Percentiles rank a stretch among this genome's conserved stretches.
These are phyloP conservation scores for Tolypocladium guangdongense DNA, from an alignment of 2,329 filamentous ascomycete species.

Conservation along the genomic window DNA sequence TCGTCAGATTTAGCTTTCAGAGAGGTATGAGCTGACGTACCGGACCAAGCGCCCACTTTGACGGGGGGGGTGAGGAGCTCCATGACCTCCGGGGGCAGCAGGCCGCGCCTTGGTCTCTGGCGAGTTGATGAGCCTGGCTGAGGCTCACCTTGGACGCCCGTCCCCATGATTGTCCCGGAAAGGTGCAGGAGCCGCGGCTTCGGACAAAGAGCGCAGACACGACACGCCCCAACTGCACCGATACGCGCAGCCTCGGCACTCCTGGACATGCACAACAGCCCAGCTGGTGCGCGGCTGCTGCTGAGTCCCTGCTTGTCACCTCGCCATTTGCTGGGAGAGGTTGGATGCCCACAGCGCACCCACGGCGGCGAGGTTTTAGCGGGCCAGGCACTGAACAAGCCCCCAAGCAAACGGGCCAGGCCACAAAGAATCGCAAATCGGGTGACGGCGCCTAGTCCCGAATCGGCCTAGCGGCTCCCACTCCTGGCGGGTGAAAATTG, in stretches of 20 bases:
- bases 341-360: not conserved
- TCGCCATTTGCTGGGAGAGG: not conserved
- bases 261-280: not conserved
- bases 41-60: constrained; percentile 47
- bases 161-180: constrained; percentile 6
- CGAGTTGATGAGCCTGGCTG: constrained; percentile 8
- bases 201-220: not conserved
- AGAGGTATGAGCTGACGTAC: constrained; percentile 23
- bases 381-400: not conserved
- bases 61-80: constrained; percentile 40
- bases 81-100: constrained; percentile 31
- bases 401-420: not conserved
- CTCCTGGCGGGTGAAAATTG: constrained; percentile 31
- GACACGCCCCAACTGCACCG: not conserved
- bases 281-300: not conserved
- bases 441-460: constrained; percentile 6
- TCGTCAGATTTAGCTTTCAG: constrained; percentile 8
- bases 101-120: constrained; percentile 18
- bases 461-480: constrained; percentile 28
- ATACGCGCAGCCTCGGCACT: not conserved
- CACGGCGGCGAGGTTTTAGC: not conserved
- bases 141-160: constrained; percentile 5
- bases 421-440: not conserved
- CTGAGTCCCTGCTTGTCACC: not conserved
- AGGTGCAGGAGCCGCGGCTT: too few relatives aligned